Evolutionary conservation across 2,329 filamentous ascomycete genomes (phyloP).

Genomic region (Aspergillus sp.): DNA sequence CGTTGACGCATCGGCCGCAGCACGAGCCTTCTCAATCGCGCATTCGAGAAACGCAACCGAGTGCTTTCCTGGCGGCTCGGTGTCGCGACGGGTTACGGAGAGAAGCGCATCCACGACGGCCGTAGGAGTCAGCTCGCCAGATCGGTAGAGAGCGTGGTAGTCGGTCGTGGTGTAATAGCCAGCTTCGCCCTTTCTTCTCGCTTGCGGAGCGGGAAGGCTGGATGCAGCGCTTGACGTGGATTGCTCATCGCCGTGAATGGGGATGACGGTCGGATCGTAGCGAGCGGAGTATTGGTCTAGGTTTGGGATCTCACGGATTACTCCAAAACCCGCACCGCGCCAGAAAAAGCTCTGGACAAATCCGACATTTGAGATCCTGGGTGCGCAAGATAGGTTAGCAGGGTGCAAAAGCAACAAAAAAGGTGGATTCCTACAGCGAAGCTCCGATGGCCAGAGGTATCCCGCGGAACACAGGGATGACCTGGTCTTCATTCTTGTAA

Average conservation of each 20-base stretch:
- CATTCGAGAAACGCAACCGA: slow-evolving; percentile 71
- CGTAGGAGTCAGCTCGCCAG: slow-evolving; percentile 68
- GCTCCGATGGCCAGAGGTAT: slow-evolving; percentile 61
- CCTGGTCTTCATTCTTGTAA: slow-evolving; percentile 52
- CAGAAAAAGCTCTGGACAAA: slow-evolving; percentile 67
- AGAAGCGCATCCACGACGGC: slow-evolving; percentile 71
- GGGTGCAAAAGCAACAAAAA: background rate
- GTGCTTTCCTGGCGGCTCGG: slow-evolving; percentile 58
- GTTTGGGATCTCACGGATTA: slow-evolving; percentile 55
- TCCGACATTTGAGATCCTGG: slow-evolving; percentile 59
- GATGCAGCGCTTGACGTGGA: slow-evolving; percentile 10
- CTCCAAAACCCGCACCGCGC: slow-evolving; percentile 67
- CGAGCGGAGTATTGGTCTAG: slow-evolving; percentile 56
- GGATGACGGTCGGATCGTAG: slow-evolving; percentile 60
- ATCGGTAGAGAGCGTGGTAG: slow-evolving; percentile 73
- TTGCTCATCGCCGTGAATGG: slow-evolving; percentile 29
- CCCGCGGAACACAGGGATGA: slow-evolving; percentile 71
- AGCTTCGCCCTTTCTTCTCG: slow-evolving; percentile 33
- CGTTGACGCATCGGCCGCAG: slow-evolving; percentile 71
- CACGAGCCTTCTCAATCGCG: slow-evolving; percentile 61
- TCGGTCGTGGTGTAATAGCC: slow-evolving; percentile 71
- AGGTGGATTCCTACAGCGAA: slow-evolving; percentile 51
- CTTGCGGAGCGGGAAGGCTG: slow-evolving; percentile 29
- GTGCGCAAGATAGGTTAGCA: background rate
- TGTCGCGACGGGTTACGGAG: slow-evolving; percentile 65